These are phyloP conservation scores for Plasmodiophora brassicae DNA, from an alignment of 208 protist genomes.

Conservation along the genomic window DNA sequence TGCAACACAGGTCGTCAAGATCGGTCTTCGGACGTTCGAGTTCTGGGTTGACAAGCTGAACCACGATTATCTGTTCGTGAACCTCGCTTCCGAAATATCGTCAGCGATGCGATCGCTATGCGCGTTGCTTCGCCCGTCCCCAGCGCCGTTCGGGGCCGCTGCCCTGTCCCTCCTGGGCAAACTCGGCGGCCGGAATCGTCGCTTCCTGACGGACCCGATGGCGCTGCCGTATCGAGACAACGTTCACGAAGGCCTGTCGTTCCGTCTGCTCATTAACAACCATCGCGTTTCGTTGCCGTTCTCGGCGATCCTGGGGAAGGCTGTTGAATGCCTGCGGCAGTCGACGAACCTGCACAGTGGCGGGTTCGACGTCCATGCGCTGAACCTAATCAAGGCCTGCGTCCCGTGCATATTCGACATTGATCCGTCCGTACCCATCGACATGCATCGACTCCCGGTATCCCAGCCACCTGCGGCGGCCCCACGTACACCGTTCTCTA, in stretches of 20 bases:
- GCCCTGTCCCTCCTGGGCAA: constrained; percentile 72
- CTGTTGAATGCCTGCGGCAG: neutral
- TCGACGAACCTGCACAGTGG: neutral
- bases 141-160: constrained; percentile 51
- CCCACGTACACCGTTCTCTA: too few relatives aligned
- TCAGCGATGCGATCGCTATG: constrained; percentile 29
- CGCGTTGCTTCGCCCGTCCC: constrained; percentile 45
- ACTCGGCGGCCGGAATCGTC: constrained; percentile 68
- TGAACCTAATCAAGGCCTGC: neutral
- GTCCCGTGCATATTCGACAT: neutral
- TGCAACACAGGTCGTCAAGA: constrained; percentile 34
- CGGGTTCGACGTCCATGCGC: neutral
- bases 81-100: constrained; percentile 22
- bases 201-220: constrained; percentile 45
- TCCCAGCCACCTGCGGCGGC: too few relatives aligned
- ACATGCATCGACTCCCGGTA: neutral
- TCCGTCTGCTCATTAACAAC: neutral
- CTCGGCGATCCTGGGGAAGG: neutral
- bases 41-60: constrained; percentile 58
- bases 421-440: neutral
- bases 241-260: neutral
- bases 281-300: neutral
- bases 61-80: constrained; percentile 47
- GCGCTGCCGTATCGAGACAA: neutral
- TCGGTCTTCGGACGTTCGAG: constrained; percentile 47